A percentile compares a stretch with the other conserved stretches of the same genome.
phyloP scores from a whole-genome alignment of 2,329 filamentous ascomycete genomes.

The Aspergillus sojae region DNA sequence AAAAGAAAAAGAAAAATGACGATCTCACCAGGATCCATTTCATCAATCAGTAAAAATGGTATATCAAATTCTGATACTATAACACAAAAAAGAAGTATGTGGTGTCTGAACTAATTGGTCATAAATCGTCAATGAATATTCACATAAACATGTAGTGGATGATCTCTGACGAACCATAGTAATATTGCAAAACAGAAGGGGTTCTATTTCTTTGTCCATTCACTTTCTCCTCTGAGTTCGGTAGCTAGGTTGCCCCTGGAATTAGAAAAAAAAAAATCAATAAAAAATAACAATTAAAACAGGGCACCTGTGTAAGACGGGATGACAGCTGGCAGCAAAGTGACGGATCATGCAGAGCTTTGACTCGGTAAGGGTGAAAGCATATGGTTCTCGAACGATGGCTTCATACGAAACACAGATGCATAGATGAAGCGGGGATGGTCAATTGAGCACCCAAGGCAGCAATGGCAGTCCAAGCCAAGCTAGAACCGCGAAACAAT shows the following conservation, averaged over 20 bases:
- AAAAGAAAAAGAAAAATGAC: conserved; percentile 10
- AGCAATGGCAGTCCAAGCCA: conserved; percentile 32
- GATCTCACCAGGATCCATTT: conserved; percentile 7
- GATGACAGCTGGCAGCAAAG: conserved; percentile 40
- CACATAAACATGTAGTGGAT: conserved; percentile 14
- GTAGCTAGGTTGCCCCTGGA: conserved; percentile 29
- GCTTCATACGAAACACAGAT: conserved; percentile 33
- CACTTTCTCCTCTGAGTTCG: conserved; percentile 16
- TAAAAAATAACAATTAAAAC: conserved; percentile 14
- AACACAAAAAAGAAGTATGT: conserved; percentile 7
- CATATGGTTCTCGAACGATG: conserved; percentile 22
- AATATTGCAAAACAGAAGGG: background rate
- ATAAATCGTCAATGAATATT: conserved; percentile 20
- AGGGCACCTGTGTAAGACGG: conserved; percentile 33
- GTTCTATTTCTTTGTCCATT: background rate
- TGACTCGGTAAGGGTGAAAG: conserved; percentile 31
- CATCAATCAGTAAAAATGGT: conserved; percentile 15
- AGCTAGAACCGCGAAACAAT: conserved; percentile 26
- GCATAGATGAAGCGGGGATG: conserved; percentile 34
- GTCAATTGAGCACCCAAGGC: conserved; percentile 30
- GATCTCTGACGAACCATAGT: conserved; percentile 19
- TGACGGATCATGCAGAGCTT: conserved; percentile 36
- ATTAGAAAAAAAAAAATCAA: background rate
- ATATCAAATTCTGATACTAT: conserved; percentile 18
- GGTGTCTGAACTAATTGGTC: conserved; percentile 23